Evolutionary conservation across 805 yeast species (phyloP), one percentile per base, ranked within the genome.

Genomic region (Trichomonascus vanleenenianus): DNA sequence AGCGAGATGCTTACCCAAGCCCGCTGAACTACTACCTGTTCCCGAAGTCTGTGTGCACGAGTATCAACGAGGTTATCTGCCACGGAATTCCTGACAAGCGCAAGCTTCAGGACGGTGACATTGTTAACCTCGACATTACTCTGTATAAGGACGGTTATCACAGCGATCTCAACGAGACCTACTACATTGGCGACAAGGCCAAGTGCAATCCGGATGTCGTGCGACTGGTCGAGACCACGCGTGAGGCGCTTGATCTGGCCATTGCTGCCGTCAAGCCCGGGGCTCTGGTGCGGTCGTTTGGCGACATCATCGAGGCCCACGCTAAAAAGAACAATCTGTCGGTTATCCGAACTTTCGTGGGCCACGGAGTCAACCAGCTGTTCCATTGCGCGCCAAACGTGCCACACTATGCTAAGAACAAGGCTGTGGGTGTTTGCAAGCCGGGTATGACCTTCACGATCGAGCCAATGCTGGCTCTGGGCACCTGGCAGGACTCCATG

Each of bases 381-480:
- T 93, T 93, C 80, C 98, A 93, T 65, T 79, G 89, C 58, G 82
- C 87, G 40, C 98, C 98, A 33, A 85, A 81, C 55, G 78, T 93
- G 45, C 96, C 97, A 2, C 98, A 93, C 65, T 93, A 93, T 61
- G 95, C 93, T 18, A 82, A 80, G 56, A 93, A 89, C 69, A 91
- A 91, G 69, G 85, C 96, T 6, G 74, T 89, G 40, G 98, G 98
- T 48, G 80, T 86, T 39, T 89, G 93, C 70, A 86, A 86, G 63
- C 91, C 96, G 18, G 98, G 98, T 18, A 85, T 89, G 83, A 87
- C 85, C 11, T 93, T 93, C 72, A 93, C 98, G 18, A 86, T 93
- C 47, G 98, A 93, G 67, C 98, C 98, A 39, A 93, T 93, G 98
- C 77, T 93, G 55, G 84, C 86, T 61, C 70, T 80, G 53, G 98